Evolutionary conservation across 2,329 filamentous ascomycete species (phyloP).

Genomic region (Zalaria obscura): DNA sequence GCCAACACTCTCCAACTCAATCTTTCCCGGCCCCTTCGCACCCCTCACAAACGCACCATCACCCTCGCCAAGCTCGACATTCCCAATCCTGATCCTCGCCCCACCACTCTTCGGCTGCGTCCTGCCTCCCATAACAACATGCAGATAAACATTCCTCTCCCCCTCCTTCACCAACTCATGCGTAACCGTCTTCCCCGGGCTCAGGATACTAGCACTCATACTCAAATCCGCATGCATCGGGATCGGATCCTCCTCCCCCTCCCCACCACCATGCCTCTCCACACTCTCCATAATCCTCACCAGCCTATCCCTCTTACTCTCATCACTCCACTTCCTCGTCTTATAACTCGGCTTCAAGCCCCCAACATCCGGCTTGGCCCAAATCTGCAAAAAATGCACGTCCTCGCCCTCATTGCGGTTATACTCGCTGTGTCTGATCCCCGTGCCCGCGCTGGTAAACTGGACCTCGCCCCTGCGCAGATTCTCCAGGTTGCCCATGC

Average conservation of each 20-base stretch:
- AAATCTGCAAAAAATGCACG: slow-evolving; percentile 80
- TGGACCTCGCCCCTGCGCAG: slow-evolving; percentile 74
- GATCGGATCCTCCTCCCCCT: slow-evolving; percentile 55
- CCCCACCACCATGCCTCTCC: slow-evolving; percentile 48
- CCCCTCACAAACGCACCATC: slow-evolving; percentile 65
- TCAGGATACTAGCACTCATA: slow-evolving; percentile 66
- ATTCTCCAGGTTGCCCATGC: slow-evolving; percentile 56
- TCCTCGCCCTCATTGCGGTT: slow-evolving; percentile 59
- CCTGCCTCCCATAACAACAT: slow-evolving; percentile 54
- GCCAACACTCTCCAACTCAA: slow-evolving; percentile 33
- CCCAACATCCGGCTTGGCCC: slow-evolving; percentile 64
- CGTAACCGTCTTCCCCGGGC: slow-evolving; percentile 48
- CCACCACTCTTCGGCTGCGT: slow-evolving; percentile 50
- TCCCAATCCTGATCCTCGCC: slow-evolving; percentile 55
- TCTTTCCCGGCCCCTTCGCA: slow-evolving; percentile 25
- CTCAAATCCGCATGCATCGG: slow-evolving; percentile 74
- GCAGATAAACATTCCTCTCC: slow-evolving; percentile 60
- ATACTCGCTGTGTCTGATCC: slow-evolving; percentile 68
- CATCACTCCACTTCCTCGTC: slow-evolving; percentile 58
- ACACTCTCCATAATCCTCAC: slow-evolving; percentile 65
- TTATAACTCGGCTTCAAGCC: slow-evolving; percentile 65
- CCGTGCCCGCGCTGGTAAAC: slow-evolving; percentile 76
- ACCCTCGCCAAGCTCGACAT: slow-evolving; percentile 56
- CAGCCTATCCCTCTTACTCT: slow-evolving; percentile 55
- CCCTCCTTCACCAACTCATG: slow-evolving; percentile 58